Conservation (phyloP, 2,329 filamentous ascomycete species). For the Hymenoscyphus fraxineus region DNA sequence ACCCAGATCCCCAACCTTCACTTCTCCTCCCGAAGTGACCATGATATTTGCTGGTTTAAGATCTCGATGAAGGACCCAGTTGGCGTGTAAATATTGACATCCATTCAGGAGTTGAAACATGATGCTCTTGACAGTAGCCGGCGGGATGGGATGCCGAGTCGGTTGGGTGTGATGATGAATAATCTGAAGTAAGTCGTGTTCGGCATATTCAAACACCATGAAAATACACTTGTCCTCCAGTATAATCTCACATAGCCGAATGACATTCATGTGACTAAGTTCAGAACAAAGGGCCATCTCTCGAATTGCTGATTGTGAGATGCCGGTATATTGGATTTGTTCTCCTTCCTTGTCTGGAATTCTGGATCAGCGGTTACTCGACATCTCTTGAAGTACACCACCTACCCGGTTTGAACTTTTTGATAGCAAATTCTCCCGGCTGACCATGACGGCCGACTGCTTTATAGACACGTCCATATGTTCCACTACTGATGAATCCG, state of each 20-base stretch:
- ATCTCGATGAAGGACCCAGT: conserved; percentile 96
- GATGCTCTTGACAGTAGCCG: conserved; percentile 85
- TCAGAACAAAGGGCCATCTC: conserved; percentile 98
- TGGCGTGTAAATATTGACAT: conserved; percentile 88
- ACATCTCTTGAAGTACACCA: not conserved
- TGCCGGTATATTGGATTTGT: conserved; percentile 88
- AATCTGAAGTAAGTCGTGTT: conserved; percentile 95
- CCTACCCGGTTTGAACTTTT: conserved; percentile 63
- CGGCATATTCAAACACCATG: conserved; percentile 98
- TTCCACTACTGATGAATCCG: conserved; percentile 96
- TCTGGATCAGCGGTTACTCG: conserved; percentile 6
- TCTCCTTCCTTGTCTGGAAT: conserved; percentile 85
- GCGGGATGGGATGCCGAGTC: conserved; percentile 81
- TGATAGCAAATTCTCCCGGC: conserved; percentile 89
- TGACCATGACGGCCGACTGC: conserved; percentile 72
- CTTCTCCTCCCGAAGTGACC: conserved; percentile 84
- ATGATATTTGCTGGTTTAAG: conserved; percentile 98
- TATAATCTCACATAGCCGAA: conserved; percentile 90
- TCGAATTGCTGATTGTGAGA: conserved; percentile 93
- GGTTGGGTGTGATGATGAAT: conserved; percentile 94
- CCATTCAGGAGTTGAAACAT: conserved; percentile 95
- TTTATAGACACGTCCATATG: conserved; percentile 97
- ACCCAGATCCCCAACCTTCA: conserved; percentile 93
- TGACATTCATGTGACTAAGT: conserved; percentile 81
- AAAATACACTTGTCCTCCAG: conserved; percentile 98